phyloP scores from a whole-genome alignment of 176 grass and related monocot genomes.

The Oryza glumipatula region DNA sequence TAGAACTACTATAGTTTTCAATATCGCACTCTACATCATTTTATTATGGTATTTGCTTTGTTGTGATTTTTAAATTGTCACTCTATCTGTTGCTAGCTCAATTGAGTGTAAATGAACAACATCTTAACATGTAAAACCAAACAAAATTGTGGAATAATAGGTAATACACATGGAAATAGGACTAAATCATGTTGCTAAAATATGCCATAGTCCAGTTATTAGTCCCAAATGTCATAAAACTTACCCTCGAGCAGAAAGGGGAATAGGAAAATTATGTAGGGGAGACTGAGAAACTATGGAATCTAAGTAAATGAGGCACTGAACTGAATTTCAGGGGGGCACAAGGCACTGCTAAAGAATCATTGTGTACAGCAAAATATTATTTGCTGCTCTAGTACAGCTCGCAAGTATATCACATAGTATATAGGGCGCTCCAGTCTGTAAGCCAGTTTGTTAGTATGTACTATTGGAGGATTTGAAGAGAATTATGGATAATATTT shows the following conservation, averaged over 20 bases:
- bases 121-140: slow-evolving; percentile 11
- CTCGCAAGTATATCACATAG: not conserved
- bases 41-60: slow-evolving; percentile 20
- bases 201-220: not conserved
- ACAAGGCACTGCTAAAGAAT: not conserved
- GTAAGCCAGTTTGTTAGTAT: not conserved
- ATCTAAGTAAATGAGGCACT: not conserved
- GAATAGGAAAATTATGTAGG: not conserved
- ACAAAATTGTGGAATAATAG: not conserved
- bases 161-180: not conserved
- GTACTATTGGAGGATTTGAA: not conserved
- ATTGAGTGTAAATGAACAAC: not conserved
- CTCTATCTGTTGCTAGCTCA: not conserved
- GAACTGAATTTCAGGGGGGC: not conserved
- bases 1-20: not conserved
- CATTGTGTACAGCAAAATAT: not conserved
- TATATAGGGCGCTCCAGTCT: not conserved
- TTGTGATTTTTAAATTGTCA: not conserved
- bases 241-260: not conserved
- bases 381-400: not conserved
- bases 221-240: not conserved
- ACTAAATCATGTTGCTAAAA: not conserved
- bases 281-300: not conserved
- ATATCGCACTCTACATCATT: not conserved
- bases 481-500: slow-evolving; percentile 1